Conservation (phyloP, 164 flowering plant species). For the Platanus orientalis region DNA sequence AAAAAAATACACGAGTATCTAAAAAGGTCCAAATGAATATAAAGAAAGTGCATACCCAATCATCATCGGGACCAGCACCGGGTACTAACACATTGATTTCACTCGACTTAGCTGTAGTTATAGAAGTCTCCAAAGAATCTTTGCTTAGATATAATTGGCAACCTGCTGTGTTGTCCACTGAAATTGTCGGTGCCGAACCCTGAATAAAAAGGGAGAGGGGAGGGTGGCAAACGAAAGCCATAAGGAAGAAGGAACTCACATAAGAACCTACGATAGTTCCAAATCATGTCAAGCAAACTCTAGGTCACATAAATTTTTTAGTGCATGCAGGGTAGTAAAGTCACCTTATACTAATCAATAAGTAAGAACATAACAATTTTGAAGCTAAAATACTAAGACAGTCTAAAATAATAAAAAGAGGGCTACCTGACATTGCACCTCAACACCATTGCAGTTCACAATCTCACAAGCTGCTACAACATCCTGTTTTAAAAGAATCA, state of each 20-base stretch:
- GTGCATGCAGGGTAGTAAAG: not conserved
- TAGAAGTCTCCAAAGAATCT: slow-evolving; percentile 71
- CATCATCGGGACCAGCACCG: slow-evolving; percentile 58
- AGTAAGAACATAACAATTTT: not conserved
- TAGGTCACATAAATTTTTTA: not conserved
- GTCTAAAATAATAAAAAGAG: not conserved
- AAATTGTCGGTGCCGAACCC: slow-evolving; percentile 97
- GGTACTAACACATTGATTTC: slow-evolving; percentile 92
- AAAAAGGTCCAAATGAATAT: not conserved
- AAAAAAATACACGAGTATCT: not conserved
- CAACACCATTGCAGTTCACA: slow-evolving; percentile 90
- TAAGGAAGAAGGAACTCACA: not conserved
- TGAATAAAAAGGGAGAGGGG: slow-evolving; percentile 16
- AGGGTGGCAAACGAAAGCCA: not conserved
- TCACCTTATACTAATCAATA: not conserved
- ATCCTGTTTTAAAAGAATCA: slow-evolving; percentile 47
- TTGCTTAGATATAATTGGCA: slow-evolving; percentile 90
- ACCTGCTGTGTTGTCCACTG: slow-evolving; percentile 87
- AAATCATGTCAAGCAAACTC: not conserved
- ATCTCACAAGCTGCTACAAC: slow-evolving; percentile 98
- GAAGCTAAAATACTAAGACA: not conserved
- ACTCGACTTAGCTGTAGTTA: slow-evolving; percentile 94
- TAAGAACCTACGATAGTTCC: not conserved
- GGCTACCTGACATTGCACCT: slow-evolving; percentile 95
- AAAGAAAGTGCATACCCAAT: slow-evolving; percentile 62